Base-by-base conservation (phyloP, 1,284 basidiomycete genomes). In the Takashimella koratensis region DNA sequence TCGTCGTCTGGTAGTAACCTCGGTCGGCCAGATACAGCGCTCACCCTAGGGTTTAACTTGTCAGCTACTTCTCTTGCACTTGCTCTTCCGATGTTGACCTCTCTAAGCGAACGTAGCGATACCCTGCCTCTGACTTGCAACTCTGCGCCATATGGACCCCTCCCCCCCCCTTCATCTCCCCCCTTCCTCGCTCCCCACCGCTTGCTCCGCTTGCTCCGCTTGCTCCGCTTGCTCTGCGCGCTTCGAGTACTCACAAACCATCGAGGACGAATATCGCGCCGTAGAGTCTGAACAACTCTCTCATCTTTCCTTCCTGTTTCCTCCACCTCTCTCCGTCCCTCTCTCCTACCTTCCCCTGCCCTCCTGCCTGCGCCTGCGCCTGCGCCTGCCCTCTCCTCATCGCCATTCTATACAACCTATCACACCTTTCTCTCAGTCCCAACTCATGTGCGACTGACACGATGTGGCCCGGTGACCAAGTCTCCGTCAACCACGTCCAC, bases 361-460 rank as follows among this genome's bases (percentile, higher is more conserved):
- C 8, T 36, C 16, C 30, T 16, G 16, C 30, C 16, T 36, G 8
- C 16, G 16, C 30, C 30, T 36, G 30, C 16, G 16, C 10, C 30
- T 16, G 8, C 30, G 5, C 11, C 39, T 19, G 22, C 19, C 23
- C 47, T 40, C 20, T n/a, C 30, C 39, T 42, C 16, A 16, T 39
- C n/a, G 48, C 48, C 8, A 49, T 8, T n/a, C 48, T 30, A 26
- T 49, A 19, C 21, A 49, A 40, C 25, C 20, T 41, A n/a, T 41
- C 40, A 22, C 39, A 23, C 39, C 27, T 49, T 16, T 45, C 47
- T 23, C 47, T n/a, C 4, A 54, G 27, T 23, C 45, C 45, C 24
- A 54, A 41, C 47, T 54, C 52, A 20, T 49, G 40, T 11, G 52
- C 47, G 13, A 47, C n/a, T 16, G 52, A 27, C 20, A 54, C 47